A percentile compares a stretch with the other conserved stretches of the same genome.
Evolutionary conservation across 805 yeast species (phyloP).

Genomic region (Wickerhamiella hasegawae): DNA sequence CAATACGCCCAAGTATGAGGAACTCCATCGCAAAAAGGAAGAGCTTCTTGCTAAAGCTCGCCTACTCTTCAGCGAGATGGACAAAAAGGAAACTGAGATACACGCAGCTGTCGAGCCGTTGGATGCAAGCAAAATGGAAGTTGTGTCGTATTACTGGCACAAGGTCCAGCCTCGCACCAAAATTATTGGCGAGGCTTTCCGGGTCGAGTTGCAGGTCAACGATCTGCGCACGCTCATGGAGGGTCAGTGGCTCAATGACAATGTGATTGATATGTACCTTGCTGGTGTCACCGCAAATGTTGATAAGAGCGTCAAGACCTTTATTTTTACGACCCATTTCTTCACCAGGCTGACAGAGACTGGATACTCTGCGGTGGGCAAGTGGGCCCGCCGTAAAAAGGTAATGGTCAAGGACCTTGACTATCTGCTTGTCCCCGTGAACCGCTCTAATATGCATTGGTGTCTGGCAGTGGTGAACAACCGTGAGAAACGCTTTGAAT

Average conservation of each 20-base stretch:
- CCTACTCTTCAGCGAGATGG: too few species aligned
- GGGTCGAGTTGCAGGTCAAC: slow-evolving; percentile 43
- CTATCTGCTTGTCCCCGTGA: slow-evolving; percentile 69
- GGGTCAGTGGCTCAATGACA: slow-evolving; percentile 79
- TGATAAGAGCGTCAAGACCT: slow-evolving; percentile 15
- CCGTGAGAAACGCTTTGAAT: slow-evolving; percentile 37
- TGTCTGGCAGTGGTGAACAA: slow-evolving; percentile 70
- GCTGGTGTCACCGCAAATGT: slow-evolving; percentile 32
- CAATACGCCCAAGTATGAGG: too few species aligned
- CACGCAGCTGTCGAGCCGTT: too few species aligned
- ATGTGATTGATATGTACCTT: slow-evolving; percentile 70
- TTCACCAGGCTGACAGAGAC: slow-evolving; percentile 50
- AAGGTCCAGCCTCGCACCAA: too few species aligned
- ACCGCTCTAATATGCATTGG: slow-evolving; percentile 78
- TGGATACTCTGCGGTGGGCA: slow-evolving; percentile 67
- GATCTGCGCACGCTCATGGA: slow-evolving; percentile 62
- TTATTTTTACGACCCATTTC: slow-evolving; percentile 79
- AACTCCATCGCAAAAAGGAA: too few species aligned
- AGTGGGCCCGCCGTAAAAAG: slow-evolving; percentile 73
- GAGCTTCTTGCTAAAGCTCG: too few species aligned
- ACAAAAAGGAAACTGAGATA: too few species aligned
- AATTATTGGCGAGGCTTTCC: slow-evolving; percentile 9
- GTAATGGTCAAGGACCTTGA: slow-evolving; percentile 48
- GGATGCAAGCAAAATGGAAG: too few species aligned
- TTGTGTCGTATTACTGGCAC: too few species aligned